Evolutionary conservation across 495 filamentous ascomycete genomes (phyloP).

Genomic region (Aspergillus saccharolyticus): DNA sequence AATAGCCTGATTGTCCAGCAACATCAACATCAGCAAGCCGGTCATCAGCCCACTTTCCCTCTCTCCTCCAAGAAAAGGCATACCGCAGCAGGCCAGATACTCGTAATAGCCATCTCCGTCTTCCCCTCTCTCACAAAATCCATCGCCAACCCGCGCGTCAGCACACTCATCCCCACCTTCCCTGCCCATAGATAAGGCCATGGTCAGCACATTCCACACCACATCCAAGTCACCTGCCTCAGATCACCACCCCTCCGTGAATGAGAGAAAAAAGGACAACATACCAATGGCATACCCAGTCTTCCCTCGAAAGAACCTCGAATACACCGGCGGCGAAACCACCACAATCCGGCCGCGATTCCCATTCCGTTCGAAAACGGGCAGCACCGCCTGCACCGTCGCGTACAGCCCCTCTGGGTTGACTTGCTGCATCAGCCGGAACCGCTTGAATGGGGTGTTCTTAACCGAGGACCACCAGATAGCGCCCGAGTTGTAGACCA

Average conservation of each 20-base stretch:
- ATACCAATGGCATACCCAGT: slow-evolving; percentile 77
- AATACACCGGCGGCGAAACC: slow-evolving; percentile 81
- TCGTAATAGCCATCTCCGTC: slow-evolving; percentile 68
- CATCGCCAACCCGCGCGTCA: slow-evolving; percentile 79
- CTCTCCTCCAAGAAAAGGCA: slow-evolving; percentile 19
- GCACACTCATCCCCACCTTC: slow-evolving; percentile 78
- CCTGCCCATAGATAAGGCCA: too few relatives aligned
- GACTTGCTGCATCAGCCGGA: slow-evolving; percentile 75
- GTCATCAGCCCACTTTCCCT: neutral
- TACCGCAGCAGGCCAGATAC: slow-evolving; percentile 76
- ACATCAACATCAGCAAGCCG: neutral
- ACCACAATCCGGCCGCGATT: slow-evolving; percentile 67
- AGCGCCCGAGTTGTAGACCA: slow-evolving; percentile 81
- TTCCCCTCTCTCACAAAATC: slow-evolving; percentile 67
- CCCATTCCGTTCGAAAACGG: slow-evolving; percentile 49
- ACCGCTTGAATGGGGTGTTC: slow-evolving; percentile 70
- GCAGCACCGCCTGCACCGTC: slow-evolving; percentile 60
- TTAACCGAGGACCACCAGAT: slow-evolving; percentile 81
- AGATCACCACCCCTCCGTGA: neutral
- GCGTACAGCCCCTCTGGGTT: slow-evolving; percentile 68
- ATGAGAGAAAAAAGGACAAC: slow-evolving; percentile 7
- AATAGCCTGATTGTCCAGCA: slow-evolving; percentile 44
- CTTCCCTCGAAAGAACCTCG: slow-evolving; percentile 79
- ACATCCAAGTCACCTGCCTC: too few relatives aligned
- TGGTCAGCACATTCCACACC: too few relatives aligned